Conservation (phyloP, 2,329 filamentous ascomycete genomes). For the Pyrenophora seminiperda region DNA sequence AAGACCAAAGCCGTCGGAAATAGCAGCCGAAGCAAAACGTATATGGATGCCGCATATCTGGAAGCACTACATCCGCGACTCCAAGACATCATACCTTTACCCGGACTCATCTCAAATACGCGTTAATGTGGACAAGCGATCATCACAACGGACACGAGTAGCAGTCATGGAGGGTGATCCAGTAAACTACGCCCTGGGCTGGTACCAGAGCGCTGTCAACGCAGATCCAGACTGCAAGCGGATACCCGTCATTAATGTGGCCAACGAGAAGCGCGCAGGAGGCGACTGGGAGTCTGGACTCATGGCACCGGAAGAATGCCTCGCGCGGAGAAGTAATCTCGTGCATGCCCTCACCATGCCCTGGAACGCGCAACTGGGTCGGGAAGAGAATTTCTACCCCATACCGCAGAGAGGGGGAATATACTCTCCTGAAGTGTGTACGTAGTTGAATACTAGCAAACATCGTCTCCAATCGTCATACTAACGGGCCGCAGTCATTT, state of each 20-base stretch:
- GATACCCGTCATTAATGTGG: slow-evolving; percentile 72
- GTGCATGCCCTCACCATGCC: slow-evolving; percentile 70
- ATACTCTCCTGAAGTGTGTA: slow-evolving; percentile 70
- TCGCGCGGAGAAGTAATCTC: slow-evolving; percentile 75
- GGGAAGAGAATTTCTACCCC: slow-evolving; percentile 65
- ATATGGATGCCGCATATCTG: slow-evolving; percentile 70
- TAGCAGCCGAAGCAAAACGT: slow-evolving; percentile 74
- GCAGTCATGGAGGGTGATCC: slow-evolving; percentile 54
- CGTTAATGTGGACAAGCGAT: slow-evolving; percentile 56
- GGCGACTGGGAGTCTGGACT: slow-evolving; percentile 78
- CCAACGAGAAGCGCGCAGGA: slow-evolving; percentile 76
- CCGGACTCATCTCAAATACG: slow-evolving; percentile 44
- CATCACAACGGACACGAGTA: slow-evolving; percentile 48
- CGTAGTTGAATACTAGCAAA: slow-evolving; percentile 32
- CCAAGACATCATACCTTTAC: slow-evolving; percentile 67
- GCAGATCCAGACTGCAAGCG: slow-evolving; percentile 37
- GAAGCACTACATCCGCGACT: slow-evolving; percentile 57
- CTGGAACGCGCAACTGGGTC: slow-evolving; percentile 47
- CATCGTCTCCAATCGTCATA: not conserved
- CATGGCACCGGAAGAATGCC: slow-evolving; percentile 70
- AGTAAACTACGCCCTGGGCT: slow-evolving; percentile 62
- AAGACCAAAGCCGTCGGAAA: slow-evolving; percentile 69
- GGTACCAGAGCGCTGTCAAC: slow-evolving; percentile 53
- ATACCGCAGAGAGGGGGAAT: slow-evolving; percentile 72
- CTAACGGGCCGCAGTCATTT: slow-evolving; percentile 60